A percentile compares a stretch with the other conserved stretches of the same genome.
These are phyloP conservation scores for Boletellus dicymbophilus DNA, from an alignment of 1,284 basidiomycete genomes.

Conservation along the genomic window DNA sequence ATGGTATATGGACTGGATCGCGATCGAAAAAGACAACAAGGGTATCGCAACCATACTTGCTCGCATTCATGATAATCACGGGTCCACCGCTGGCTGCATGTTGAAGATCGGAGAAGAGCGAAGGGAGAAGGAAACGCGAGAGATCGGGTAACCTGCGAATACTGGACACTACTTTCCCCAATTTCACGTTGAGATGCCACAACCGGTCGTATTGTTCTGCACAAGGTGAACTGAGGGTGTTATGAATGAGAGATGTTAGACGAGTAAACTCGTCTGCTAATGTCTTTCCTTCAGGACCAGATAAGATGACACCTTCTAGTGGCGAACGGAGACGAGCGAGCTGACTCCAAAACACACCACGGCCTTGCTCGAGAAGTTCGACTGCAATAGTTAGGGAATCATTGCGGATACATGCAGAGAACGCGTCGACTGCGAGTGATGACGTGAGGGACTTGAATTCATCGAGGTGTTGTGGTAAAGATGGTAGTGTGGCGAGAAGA, in stretches of 20 bases:
- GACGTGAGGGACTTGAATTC: background rate
- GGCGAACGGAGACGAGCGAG: constrained; percentile 3
- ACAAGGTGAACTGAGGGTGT: background rate
- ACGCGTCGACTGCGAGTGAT: background rate
- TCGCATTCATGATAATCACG: too few relatives aligned
- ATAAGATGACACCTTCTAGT: background rate
- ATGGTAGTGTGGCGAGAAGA: background rate
- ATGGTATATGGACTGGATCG: background rate
- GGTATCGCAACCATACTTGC: too few relatives aligned
- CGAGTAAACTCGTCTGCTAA: background rate
- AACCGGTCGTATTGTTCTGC: background rate
- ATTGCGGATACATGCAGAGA: background rate
- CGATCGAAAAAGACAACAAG: too few relatives aligned
- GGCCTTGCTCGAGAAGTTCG: too few relatives aligned
- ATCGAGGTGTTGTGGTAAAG: background rate
- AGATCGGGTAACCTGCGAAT: background rate
- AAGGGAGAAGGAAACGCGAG: background rate
- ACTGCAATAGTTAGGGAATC: background rate
- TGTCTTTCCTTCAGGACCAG: background rate
- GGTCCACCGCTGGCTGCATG: background rate
- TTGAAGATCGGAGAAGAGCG: background rate
- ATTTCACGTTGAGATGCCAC: background rate
- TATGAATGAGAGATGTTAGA: background rate
- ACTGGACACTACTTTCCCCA: background rate
- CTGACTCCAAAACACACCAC: too few relatives aligned